Evolutionary conservation across 202 grass and related monocot genomes (phyloP).

Genomic region (Cymbopogon flexuosus): DNA sequence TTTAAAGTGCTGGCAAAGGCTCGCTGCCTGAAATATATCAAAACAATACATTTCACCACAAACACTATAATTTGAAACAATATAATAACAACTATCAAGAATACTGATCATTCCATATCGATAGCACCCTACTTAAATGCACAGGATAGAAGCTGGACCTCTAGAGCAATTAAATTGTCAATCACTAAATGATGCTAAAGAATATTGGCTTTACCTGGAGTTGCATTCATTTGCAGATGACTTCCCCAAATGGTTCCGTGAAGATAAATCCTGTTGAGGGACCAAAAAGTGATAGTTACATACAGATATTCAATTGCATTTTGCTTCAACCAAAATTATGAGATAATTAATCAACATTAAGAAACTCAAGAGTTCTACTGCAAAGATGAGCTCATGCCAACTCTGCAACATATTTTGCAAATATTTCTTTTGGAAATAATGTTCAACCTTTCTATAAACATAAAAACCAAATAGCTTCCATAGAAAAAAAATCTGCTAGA

Average conservation of each 20-base stretch:
- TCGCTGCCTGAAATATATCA: constrained; percentile 41
- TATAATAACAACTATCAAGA: not conserved
- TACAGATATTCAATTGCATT: not conserved
- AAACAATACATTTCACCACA: constrained; percentile 9
- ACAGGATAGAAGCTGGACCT: not conserved
- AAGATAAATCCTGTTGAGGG: constrained; percentile 48
- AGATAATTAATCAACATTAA: not conserved
- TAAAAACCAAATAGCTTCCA: not conserved
- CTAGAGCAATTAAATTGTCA: not conserved
- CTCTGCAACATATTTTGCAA: not conserved
- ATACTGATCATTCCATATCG: not conserved
- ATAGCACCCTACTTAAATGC: constrained; percentile 23
- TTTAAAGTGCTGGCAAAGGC: not conserved
- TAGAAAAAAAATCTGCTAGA: constrained; percentile 31
- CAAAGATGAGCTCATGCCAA: not conserved
- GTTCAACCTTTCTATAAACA: constrained; percentile 8
- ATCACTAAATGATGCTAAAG: not conserved
- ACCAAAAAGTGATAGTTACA: constrained; percentile 24
- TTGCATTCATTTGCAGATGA: constrained; percentile 44
- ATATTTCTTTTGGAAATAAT: not conserved
- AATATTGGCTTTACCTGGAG: constrained; percentile 44
- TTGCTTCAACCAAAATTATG: constrained; percentile 19
- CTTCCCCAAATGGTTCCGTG: constrained; percentile 51
- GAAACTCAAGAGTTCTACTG: not conserved
- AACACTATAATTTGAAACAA: constrained; percentile 1